Evolutionary conservation across 768 basidiomycete species (phyloP).

Genomic region (Tulasnella sp.): DNA sequence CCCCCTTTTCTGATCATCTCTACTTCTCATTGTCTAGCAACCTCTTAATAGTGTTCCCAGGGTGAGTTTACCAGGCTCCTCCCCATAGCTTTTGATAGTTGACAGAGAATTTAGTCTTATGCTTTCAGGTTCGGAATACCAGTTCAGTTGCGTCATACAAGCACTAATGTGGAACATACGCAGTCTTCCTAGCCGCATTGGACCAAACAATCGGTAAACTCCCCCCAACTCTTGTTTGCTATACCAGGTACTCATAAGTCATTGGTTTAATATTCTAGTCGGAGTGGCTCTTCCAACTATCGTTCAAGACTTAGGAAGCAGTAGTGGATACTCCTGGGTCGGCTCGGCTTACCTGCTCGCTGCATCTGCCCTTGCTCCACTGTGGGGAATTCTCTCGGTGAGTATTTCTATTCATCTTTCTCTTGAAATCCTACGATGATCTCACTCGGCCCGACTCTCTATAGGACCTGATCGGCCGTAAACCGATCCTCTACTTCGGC

Average conservation of each 20-base stretch:
- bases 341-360: slow-evolving; percentile 71
- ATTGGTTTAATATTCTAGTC: background rate
- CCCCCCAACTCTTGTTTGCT: no score
- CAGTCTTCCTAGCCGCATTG: slow-evolving; percentile 48
- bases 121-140: no score
- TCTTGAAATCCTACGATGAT: background rate
- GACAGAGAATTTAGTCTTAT: no score
- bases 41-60: background rate
- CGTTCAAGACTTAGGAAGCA: slow-evolving; percentile 63
- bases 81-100: background rate
- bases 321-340: slow-evolving; percentile 70
- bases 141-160: no score
- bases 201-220: slow-evolving; percentile 45
- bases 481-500: slow-evolving; percentile 67
- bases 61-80: background rate
- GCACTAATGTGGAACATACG: no score
- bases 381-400: slow-evolving; percentile 31
- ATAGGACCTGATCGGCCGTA: slow-evolving; percentile 58
- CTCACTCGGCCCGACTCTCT: slow-evolving; percentile 42
- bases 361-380: slow-evolving; percentile 42
- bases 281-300: slow-evolving; percentile 74
- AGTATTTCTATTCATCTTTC: background rate
- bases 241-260: background rate
- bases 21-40: background rate
- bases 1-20: background rate